Conservation (phyloP, 2,329 filamentous ascomycete genomes). For the Phialophora tarda region DNA sequence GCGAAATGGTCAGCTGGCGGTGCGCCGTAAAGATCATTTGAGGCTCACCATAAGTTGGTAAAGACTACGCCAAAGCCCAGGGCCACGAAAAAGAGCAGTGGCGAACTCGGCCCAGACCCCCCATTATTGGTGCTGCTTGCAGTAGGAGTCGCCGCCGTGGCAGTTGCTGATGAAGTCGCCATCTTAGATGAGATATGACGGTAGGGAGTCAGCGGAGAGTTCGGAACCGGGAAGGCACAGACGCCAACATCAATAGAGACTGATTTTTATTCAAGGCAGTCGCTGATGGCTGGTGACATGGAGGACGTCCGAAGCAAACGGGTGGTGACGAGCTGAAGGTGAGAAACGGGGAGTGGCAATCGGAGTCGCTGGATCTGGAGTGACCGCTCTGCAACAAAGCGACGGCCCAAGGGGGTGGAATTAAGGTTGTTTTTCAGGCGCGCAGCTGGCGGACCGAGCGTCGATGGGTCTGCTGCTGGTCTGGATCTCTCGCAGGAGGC, state of each 20-base stretch:
- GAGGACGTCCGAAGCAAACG: slow-evolving; percentile 7
- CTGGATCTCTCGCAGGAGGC: slow-evolving; percentile 15
- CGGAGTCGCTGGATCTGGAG: slow-evolving; percentile 7
- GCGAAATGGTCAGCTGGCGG: slow-evolving; percentile 13
- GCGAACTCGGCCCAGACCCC: slow-evolving; percentile 65
- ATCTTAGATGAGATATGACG: slow-evolving; percentile 30
- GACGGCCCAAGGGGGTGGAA: slow-evolving; percentile 10
- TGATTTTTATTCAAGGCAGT: slow-evolving; percentile 7
- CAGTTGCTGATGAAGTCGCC: slow-evolving; percentile 26
- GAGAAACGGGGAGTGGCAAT: slow-evolving; percentile 1
- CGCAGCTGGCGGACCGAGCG: background rate
- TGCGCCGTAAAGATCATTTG: background rate
- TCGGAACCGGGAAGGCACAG: slow-evolving; percentile 11
- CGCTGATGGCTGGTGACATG: slow-evolving; percentile 13
- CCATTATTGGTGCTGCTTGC: slow-evolving; percentile 42
- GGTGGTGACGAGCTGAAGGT: background rate
- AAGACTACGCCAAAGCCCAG: slow-evolving; percentile 98
- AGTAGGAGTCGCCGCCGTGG: slow-evolving; percentile 36
- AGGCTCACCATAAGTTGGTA: slow-evolving; percentile 90
- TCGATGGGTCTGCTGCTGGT: background rate
- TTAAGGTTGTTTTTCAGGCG: slow-evolving; percentile 18
- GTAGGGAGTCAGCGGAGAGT: slow-evolving; percentile 18
- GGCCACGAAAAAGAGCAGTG: slow-evolving; percentile 89
- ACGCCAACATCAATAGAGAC: slow-evolving; percentile 19
- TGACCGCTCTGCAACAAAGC: slow-evolving; percentile 4